These are phyloP conservation scores for Collybia sordida DNA, from an alignment of 768 basidiomycete species.

Conservation along the genomic window DNA sequence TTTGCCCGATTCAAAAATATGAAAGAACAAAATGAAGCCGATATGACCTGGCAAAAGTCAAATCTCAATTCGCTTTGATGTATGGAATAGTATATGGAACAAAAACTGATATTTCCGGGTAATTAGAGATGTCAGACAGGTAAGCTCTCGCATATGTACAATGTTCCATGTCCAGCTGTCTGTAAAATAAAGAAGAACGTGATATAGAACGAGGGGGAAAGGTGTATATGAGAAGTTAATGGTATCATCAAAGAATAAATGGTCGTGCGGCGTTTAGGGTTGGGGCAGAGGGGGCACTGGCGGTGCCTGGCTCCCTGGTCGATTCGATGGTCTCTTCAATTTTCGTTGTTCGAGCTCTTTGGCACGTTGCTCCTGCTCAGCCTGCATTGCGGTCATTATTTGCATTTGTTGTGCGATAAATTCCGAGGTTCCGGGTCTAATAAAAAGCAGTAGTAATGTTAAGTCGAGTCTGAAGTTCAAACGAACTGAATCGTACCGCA, in stretches of 20 bases:
- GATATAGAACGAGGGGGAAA: constrained; percentile 8
- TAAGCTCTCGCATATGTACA: constrained; percentile 6
- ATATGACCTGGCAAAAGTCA: too few species aligned
- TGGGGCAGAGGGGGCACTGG: constrained; percentile 38
- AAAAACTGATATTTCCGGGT: too few species aligned
- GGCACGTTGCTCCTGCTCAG: constrained; percentile 76
- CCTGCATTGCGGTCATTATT: constrained; percentile 79
- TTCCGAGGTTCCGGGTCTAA: constrained; percentile 75
- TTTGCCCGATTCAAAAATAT: too few species aligned
- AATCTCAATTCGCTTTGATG: too few species aligned
- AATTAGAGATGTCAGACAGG: too few species aligned
- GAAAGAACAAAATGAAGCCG: too few species aligned
- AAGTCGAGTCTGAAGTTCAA: background rate
- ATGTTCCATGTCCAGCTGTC: constrained; percentile 11
- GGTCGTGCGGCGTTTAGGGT: constrained; percentile 2
- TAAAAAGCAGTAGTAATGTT: constrained; percentile 24
- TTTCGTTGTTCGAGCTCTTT: constrained; percentile 60
- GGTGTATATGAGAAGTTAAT: background rate
- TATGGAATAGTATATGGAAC: too few species aligned
- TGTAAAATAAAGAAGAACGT: constrained; percentile 4
- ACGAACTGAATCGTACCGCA: constrained; percentile 61
- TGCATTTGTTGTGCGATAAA: constrained; percentile 88
- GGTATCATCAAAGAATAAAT: background rate
- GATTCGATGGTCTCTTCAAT: constrained; percentile 47
- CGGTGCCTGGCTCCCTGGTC: constrained; percentile 30